phyloP scores from a whole-genome alignment of 1,139 yeast genomes.

The Hansenula anomala region DNA sequence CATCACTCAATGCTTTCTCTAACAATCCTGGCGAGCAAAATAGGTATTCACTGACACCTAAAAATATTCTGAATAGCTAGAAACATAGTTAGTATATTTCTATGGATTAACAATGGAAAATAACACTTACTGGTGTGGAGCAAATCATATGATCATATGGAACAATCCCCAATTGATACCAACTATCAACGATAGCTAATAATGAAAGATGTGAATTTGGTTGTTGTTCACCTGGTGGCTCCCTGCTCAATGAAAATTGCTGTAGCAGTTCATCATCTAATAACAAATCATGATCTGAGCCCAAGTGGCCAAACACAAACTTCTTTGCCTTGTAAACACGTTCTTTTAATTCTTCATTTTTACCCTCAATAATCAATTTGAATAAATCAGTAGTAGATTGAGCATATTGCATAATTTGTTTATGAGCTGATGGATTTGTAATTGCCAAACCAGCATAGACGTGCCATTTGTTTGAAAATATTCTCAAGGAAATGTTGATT shows the following conservation, averaged over 20 bases:
- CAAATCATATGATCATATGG: constrained; percentile 98
- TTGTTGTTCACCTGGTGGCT: constrained; percentile 58
- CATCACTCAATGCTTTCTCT: constrained; percentile 74
- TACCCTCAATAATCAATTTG: constrained; percentile 74
- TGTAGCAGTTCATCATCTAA: constrained; percentile 79
- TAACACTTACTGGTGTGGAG: constrained; percentile 62
- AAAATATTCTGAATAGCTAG: constrained; percentile 69
- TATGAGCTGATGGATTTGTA: constrained; percentile 91
- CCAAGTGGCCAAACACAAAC: constrained; percentile 68
- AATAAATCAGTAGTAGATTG: constrained; percentile 78
- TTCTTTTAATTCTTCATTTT: constrained; percentile 47
- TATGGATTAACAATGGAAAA: background rate
- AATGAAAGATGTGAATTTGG: constrained; percentile 89
- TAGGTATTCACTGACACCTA: constrained; percentile 90
- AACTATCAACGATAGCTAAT: constrained; percentile 88
- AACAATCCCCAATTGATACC: constrained; percentile 78
- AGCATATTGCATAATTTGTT: constrained; percentile 86
- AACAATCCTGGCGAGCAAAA: constrained; percentile 80
- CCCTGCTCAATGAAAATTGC: constrained; percentile 71
- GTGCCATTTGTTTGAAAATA: constrained; percentile 93
- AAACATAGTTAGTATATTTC: background rate
- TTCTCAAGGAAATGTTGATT: constrained; percentile 85
- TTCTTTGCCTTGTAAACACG: constrained; percentile 65
- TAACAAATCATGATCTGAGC: constrained; percentile 49
- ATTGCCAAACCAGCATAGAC: constrained; percentile 97